Evolutionary conservation across 192 early-diverging fungal species (phyloP), one percentile per base, ranked within the genome.

Genomic region (Haplosporangium gracile): DNA sequence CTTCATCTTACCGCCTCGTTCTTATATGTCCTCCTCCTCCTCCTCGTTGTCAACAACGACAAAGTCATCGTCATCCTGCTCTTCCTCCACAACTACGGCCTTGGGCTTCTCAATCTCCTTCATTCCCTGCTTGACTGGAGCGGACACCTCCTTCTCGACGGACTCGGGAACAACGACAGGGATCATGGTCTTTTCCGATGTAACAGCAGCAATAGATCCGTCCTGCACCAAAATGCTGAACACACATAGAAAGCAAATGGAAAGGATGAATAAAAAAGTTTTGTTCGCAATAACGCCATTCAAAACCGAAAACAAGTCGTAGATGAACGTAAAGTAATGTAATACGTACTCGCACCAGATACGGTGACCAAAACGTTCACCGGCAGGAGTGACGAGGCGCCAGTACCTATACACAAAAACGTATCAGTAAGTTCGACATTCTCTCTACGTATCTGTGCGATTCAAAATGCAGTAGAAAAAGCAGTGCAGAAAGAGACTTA

Each of bases 281-380:
- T 16, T 0, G 29, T 38, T 57, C 13, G 4, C 10, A 8, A 70
- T 24, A 24, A 20, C 69, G 39, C 69, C 68, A 11, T 22, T 7
- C 20, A 40, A 18, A 4, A 2, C 49, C 38, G 24, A 70, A 36
- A 32, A 22, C 20, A 70, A 42, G 15, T 6, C 10, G 10, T 32
- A 57, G 16, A 34, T 9, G 34, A 36, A 39, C 49, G 36, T 42
- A 29, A 13, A 76, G 4, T 9, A 70, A 10, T n/a, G 8, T 32
- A 5, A 39, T 63, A 75, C 82, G 72, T 84, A 84, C 82, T 91
- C 89, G 82, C 94, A 95, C 94, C 94, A 95, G 26, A 94, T 60
- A 38, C 87, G 88, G 70, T 94, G 89, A 16, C 94, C 94, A 88
- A 95, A 95, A 49, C 90, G 90, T 38, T 87, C 88, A 11, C 94